These are phyloP conservation scores for Hypocrella siamensis DNA, from an alignment of 2,329 filamentous ascomycete species.

Conservation along the genomic window DNA sequence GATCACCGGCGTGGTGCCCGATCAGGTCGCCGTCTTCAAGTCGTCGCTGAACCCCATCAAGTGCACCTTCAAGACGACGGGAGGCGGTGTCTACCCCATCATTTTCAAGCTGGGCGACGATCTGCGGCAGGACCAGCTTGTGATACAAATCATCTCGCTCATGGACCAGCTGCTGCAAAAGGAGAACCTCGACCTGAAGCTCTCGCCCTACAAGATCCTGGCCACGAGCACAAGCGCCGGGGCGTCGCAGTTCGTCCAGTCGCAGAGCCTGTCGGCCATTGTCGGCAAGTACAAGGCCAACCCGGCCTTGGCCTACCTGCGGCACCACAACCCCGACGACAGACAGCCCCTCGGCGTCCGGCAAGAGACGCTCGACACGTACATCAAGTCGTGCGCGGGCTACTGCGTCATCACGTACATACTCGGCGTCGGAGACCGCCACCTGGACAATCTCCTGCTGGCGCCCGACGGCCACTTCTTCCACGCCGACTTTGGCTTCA, in stretches of 20 bases:
- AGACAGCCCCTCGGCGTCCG: slow-evolving; percentile 69
- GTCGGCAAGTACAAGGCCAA: slow-evolving; percentile 65
- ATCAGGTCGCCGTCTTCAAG: slow-evolving; percentile 87
- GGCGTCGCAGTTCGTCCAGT: slow-evolving; percentile 85
- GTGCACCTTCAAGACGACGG: slow-evolving; percentile 72
- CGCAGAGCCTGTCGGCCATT: slow-evolving; percentile 69
- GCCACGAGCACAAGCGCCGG: slow-evolving; percentile 83
- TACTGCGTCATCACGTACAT: slow-evolving; percentile 99
- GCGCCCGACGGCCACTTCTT: slow-evolving; percentile 89
- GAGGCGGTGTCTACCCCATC: slow-evolving; percentile 69
- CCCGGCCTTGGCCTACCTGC: slow-evolving; percentile 67
- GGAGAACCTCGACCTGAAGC: slow-evolving; percentile 87
- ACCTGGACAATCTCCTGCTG: slow-evolving; percentile 87
- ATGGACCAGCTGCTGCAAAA: slow-evolving; percentile 95
- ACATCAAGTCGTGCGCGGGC: slow-evolving; percentile 87
- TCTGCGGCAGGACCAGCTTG: slow-evolving; percentile 87
- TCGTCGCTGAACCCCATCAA: slow-evolving; percentile 86
- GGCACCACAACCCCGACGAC: slow-evolving; percentile 77
- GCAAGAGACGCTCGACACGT: slow-evolving; percentile 86
- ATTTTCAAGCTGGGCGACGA: slow-evolving; percentile 98
- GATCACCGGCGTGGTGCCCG: slow-evolving; percentile 64
- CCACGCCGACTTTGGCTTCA: slow-evolving; percentile 97
- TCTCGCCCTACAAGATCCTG: slow-evolving; percentile 91
- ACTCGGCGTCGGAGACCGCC: slow-evolving; percentile 85
- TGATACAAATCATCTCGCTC: slow-evolving; percentile 90